A percentile compares a stretch with the other conserved stretches of the same genome.
These are phyloP conservation scores for Auriculariales sp. DNA, from an alignment of 768 basidiomycete genomes.

Conservation along the genomic window DNA sequence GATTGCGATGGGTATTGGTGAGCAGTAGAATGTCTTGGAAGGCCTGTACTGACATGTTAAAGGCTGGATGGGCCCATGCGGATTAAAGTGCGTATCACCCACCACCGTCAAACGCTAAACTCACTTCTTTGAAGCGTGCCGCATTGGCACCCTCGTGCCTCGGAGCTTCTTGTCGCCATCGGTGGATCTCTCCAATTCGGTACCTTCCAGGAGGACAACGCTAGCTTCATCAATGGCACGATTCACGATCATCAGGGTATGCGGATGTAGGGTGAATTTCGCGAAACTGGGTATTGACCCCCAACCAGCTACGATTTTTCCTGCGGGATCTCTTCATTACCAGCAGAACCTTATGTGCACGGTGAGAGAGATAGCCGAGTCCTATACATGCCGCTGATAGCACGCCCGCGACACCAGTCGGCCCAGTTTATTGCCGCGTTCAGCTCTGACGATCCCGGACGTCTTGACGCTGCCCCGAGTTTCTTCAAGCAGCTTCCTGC, in stretches of 20 bases:
- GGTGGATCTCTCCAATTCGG: not conserved
- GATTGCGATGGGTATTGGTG: not conserved
- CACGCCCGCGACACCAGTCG: constrained; percentile 5
- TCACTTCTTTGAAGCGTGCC: not conserved
- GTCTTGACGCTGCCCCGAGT: constrained; percentile 13
- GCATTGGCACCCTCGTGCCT: not conserved
- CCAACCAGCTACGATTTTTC: constrained; percentile 13
- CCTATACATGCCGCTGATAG: not conserved
- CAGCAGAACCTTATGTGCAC: constrained; percentile 15
- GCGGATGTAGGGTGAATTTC: not conserved
- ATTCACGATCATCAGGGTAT: not conserved
- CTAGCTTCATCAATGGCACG: not conserved
- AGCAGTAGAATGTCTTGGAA: not conserved
- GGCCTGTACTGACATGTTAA: not conserved
- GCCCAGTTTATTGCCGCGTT: constrained; percentile 16
- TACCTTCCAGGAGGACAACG: not conserved
- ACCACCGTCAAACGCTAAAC: not conserved
- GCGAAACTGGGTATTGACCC: no score
- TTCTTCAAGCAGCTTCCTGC: constrained; percentile 9
- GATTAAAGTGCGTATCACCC: not conserved
- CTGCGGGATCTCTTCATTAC: constrained; percentile 16
- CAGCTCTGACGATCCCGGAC: constrained; percentile 16
- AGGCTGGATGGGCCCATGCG: not conserved
- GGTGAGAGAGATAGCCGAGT: no score
- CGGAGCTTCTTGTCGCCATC: not conserved